Percentiles rank a stretch among this genome's conserved stretches.
These are phyloP conservation scores for Pestalotiopsis sp. DNA, from an alignment of 2,329 filamentous ascomycete genomes.

Conservation along the genomic window DNA sequence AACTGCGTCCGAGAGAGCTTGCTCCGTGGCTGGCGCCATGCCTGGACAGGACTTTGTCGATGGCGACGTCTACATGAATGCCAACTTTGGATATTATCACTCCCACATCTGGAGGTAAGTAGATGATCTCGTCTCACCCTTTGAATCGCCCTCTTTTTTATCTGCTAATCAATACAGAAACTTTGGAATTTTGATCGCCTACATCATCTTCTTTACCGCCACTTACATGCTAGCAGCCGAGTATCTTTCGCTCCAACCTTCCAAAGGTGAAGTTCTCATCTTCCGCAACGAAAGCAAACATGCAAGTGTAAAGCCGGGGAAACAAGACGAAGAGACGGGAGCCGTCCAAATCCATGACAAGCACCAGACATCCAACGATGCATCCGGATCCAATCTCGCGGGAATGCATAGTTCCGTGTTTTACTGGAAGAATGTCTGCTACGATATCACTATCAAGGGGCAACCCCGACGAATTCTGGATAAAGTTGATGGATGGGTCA, in stretches of 20 bases:
- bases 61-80: constrained; percentile 59
- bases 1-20: constrained; percentile 46
- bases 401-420: constrained; percentile 59
- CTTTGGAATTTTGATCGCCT: constrained; percentile 66
- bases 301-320: constrained; percentile 45
- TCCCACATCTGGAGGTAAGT: constrained; percentile 56
- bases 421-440: constrained; percentile 82
- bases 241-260: constrained; percentile 65
- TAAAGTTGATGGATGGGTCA: constrained; percentile 87
- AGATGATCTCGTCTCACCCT: neutral
- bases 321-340: constrained; percentile 55
- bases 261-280: constrained; percentile 73
- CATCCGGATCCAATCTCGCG: constrained; percentile 34
- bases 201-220: constrained; percentile 59
- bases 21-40: constrained; percentile 57
- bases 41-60: constrained; percentile 52
- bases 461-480: constrained; percentile 75
- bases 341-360: constrained; percentile 36
- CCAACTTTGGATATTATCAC: constrained; percentile 57
- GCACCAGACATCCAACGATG: constrained; percentile 42
- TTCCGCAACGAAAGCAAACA: constrained; percentile 68
- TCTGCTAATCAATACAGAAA: constrained; percentile 45
- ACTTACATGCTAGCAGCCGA: constrained; percentile 65
- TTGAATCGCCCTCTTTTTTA: neutral
- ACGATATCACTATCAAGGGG: constrained; percentile 72